Conservation (phyloP, 768 basidiomycete species). For the Suillus weaverae region DNA sequence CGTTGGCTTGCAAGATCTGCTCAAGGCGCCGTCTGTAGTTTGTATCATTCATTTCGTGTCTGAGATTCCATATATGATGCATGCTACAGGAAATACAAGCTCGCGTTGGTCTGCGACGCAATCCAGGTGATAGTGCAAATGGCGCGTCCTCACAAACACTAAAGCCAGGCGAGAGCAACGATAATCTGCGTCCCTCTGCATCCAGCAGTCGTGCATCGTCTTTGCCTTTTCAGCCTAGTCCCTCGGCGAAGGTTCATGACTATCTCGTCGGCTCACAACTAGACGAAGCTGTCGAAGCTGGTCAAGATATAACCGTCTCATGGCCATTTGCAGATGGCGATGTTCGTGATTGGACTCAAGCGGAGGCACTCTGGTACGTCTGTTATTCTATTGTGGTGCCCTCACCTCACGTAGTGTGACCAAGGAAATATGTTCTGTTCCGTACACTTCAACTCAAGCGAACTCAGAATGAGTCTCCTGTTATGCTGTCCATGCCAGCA, state of each 20-base stretch:
- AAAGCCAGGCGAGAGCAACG: conserved; percentile 18
- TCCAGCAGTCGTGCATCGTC: conserved; percentile 52
- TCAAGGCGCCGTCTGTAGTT: conserved; percentile 76
- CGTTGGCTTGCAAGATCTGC: conserved; percentile 76
- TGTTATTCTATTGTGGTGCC: background rate
- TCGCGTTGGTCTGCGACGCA: conserved; percentile 70
- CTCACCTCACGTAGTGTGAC: conserved; percentile 6
- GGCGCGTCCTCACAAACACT: conserved; percentile 23
- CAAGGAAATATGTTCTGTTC: conserved; percentile 86
- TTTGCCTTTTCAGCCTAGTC: conserved; percentile 41
- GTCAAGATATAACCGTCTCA: conserved; percentile 70
- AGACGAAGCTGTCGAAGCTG: conserved; percentile 75
- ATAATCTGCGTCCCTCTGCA: conserved; percentile 34
- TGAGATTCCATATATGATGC: conserved; percentile 7
- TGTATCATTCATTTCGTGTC: conserved; percentile 30
- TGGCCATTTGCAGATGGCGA: conserved; percentile 82
- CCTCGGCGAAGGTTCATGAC: conserved; percentile 62
- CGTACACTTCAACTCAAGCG: conserved; percentile 71
- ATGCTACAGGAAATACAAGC: conserved; percentile 68
- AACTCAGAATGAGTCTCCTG: conserved; percentile 84
- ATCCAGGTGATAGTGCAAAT: conserved; percentile 27
- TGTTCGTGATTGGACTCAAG: conserved; percentile 77
- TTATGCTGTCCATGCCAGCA: conserved; percentile 69
- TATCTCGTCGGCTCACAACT: conserved; percentile 82
- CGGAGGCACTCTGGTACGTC: conserved; percentile 85